These are phyloP conservation scores for Colletotrichum echinochloae DNA, from an alignment of 2,329 filamentous ascomycete genomes.

Conservation along the genomic window DNA sequence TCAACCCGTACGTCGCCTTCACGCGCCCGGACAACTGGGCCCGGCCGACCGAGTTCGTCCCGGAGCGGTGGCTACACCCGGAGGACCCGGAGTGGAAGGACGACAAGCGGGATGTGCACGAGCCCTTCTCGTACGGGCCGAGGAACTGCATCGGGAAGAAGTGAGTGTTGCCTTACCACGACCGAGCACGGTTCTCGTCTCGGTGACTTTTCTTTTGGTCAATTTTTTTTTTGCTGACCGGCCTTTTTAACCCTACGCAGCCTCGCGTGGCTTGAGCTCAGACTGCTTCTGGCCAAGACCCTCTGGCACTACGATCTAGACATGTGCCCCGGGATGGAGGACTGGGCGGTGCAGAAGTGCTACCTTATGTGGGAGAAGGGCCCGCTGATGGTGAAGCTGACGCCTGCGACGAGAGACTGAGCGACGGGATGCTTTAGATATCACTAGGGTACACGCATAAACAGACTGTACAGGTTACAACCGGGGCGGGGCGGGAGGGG, in stretches of 20 bases:
- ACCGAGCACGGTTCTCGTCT: neutral
- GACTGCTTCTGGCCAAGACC: constrained; percentile 59
- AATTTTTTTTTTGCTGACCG: constrained; percentile 4
- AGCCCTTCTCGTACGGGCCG: constrained; percentile 62
- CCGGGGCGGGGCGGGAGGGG: too few relatives aligned
- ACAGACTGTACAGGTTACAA: neutral
- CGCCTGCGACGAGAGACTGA: neutral
- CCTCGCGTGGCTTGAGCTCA: constrained; percentile 63
- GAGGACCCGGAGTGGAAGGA: constrained; percentile 34
- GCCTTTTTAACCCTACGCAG: constrained; percentile 46
- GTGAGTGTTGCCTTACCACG: too few relatives aligned
- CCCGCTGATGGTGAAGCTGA: constrained; percentile 33
- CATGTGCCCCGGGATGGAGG: constrained; percentile 49
- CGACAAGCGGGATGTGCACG: constrained; percentile 58
- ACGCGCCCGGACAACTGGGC: constrained; percentile 53
- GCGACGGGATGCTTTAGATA: too few relatives aligned
- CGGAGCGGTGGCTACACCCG: constrained; percentile 57
- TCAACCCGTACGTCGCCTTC: constrained; percentile 33
- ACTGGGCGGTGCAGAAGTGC: constrained; percentile 56
- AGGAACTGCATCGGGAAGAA: constrained; percentile 64
- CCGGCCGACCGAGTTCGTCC: constrained; percentile 57
- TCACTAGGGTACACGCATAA: neutral
- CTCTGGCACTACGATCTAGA: constrained; percentile 63
- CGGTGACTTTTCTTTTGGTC: neutral
- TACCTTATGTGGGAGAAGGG: constrained; percentile 53